Evolutionary conservation across 352 stramenopile species (phyloP), one percentile per base, ranked within the genome.

Genomic region (Peronosclerospora sorghi): DNA sequence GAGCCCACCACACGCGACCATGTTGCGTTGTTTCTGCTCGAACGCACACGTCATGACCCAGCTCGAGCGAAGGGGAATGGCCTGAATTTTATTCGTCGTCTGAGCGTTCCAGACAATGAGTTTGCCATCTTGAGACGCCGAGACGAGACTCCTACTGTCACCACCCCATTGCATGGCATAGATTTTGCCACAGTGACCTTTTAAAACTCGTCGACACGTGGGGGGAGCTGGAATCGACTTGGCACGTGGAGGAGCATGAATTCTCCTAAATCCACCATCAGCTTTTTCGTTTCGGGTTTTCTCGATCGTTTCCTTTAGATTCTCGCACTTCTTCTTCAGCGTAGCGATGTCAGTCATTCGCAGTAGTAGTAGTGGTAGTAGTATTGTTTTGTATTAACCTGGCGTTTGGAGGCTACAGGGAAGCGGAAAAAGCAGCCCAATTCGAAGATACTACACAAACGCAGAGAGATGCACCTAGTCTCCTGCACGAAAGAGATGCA

Each of bases 1-100:
- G 5, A 99, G 73, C 8, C 96, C 96, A 34, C 96, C 96, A 60
- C 94, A 99, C 0, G 96, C 96, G 28, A 99, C 92, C 67, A 98
- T 88, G 56, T 97, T 95, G 46, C 94, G 86, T 51, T 96, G 87
- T 35, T 91, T 90, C 59, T 97, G 95, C 74, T 99, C 96, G 55
- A 98, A 98, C 4, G 94, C 95, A 52, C 96, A 98, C 6, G 94
- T 98, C 96, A 99, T 99, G 46, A 99, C 96, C 92, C 96, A 99
- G 15, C 82, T 97, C 10, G 87, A 98, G 24, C 95, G 92, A 27
- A 99, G 65, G 24, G 91, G 86, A 56, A 99, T 98, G 7, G 90
- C 83, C 62, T 98, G 88, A 45, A 97, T 79, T 71, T 98, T 98
- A 62, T 96, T 97, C 41, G 89, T 97, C 4, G 82, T 95, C 34